Percentiles rank a stretch among this genome's conserved stretches.
These are phyloP conservation scores for Hypoxylon cercidicola DNA, from an alignment of 495 filamentous ascomycete genomes.

Conservation along the genomic window DNA sequence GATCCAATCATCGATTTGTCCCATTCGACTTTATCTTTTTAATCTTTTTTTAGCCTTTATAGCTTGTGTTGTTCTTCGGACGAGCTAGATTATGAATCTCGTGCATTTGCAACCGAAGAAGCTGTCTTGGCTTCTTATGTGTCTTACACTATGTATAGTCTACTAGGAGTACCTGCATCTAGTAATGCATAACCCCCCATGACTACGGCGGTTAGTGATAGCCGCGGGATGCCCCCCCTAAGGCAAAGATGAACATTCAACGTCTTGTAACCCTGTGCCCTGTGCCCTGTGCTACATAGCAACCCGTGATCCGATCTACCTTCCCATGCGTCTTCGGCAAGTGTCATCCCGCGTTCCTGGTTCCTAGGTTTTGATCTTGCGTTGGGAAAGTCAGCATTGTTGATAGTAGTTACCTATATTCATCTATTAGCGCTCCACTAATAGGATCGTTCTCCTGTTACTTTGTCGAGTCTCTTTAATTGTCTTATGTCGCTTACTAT, in stretches of 20 bases:
- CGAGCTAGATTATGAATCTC: neutral
- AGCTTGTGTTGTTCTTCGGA: neutral
- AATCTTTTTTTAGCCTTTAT: neutral
- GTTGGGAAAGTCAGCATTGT: slow-evolving; percentile 30
- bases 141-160: neutral
- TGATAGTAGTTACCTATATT: slow-evolving; percentile 22
- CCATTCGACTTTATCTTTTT: no score
- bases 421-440: slow-evolving; percentile 27
- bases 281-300: slow-evolving; percentile 3
- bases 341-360: slow-evolving; percentile 26
- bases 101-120: slow-evolving; percentile 6
- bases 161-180: slow-evolving; percentile 26
- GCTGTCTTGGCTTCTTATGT: slow-evolving; percentile 4
- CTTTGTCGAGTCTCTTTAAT: slow-evolving; percentile 5
- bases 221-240: slow-evolving; percentile 17
- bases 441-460: neutral
- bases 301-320: slow-evolving; percentile 16
- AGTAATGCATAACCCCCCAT: slow-evolving; percentile 13
- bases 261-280: slow-evolving; percentile 1
- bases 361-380: slow-evolving; percentile 24
- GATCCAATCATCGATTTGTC: slow-evolving; percentile 1
- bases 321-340: slow-evolving; percentile 23
- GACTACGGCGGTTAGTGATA: slow-evolving; percentile 19
- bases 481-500: slow-evolving; percentile 23
- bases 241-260: slow-evolving; percentile 6